Percentiles rank a stretch among this genome's conserved stretches.
Conservation (phyloP, 306 rosid genomes). For the Carpinus fangiana region DNA sequence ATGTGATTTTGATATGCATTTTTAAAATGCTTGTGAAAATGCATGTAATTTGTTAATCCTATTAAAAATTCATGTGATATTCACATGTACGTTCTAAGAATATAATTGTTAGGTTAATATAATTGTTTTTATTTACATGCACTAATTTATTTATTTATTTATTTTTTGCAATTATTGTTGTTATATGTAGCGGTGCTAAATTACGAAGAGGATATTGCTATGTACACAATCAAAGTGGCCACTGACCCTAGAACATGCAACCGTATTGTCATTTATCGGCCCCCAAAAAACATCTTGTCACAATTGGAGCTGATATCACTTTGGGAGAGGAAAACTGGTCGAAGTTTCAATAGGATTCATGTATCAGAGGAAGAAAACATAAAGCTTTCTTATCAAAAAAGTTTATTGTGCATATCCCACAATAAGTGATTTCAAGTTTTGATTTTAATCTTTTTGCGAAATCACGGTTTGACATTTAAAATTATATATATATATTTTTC, state of each 20-base stretch:
- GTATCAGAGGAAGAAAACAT: constrained; percentile 28
- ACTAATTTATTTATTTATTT: not conserved
- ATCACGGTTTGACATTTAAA: too few species aligned
- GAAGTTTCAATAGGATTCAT: constrained; percentile 8
- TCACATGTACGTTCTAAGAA: too few species aligned
- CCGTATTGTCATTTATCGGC: constrained; percentile 33
- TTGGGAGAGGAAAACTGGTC: constrained; percentile 44
- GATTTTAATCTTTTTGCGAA: too few species aligned
- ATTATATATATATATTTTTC: too few species aligned
- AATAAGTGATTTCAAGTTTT: too few species aligned
- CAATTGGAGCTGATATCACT: constrained; percentile 48
- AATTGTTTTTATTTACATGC: not conserved
- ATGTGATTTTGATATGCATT: too few species aligned
- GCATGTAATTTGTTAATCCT: too few species aligned
- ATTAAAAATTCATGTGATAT: too few species aligned
- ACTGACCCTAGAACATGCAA: constrained; percentile 41
- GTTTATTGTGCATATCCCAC: not conserved
- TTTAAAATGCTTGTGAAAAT: too few species aligned
- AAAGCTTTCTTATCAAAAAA: not conserved
- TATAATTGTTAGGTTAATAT: too few species aligned
- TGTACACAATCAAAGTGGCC: constrained; percentile 51
- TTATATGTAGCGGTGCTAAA: constrained; percentile 36
- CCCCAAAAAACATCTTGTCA: constrained; percentile 29
- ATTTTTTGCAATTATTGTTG: too few species aligned
- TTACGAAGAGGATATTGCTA: constrained; percentile 46